These are phyloP conservation scores for Macrolepiota albuminosa DNA, from an alignment of 768 basidiomycete species.

Conservation along the genomic window DNA sequence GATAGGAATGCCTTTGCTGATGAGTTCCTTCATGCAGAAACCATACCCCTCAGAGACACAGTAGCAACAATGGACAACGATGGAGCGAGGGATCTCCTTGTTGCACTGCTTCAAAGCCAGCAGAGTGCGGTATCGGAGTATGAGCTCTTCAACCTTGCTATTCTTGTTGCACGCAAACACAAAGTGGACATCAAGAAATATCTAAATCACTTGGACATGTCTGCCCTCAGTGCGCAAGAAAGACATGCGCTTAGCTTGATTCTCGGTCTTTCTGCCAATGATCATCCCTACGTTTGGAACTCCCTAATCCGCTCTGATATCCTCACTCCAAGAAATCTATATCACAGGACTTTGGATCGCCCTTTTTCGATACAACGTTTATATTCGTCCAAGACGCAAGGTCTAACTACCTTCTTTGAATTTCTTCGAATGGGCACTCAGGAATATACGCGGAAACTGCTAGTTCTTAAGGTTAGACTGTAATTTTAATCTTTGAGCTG, in stretches of 20 bases:
- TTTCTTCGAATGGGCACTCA: constrained; percentile 52
- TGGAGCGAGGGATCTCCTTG: constrained; percentile 38
- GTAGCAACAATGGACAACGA: constrained; percentile 23
- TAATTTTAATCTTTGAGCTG: neutral
- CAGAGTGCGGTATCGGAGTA: constrained; percentile 58
- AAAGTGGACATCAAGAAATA: constrained; percentile 40
- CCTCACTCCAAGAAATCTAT: constrained; percentile 44
- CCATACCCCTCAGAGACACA: constrained; percentile 18
- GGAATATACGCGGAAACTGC: constrained; percentile 53
- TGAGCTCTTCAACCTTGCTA: constrained; percentile 50
- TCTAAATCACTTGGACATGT: constrained; percentile 49
- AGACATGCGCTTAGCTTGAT: constrained; percentile 47
- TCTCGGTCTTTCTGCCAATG: constrained; percentile 32
- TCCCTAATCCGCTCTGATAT: constrained; percentile 60
- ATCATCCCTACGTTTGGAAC: constrained; percentile 56
- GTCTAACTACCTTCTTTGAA: constrained; percentile 55
- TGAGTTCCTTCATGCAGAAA: constrained; percentile 28
- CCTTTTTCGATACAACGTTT: constrained; percentile 56
- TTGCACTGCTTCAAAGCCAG: constrained; percentile 42
- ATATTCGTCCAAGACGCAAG: constrained; percentile 51
- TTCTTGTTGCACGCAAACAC: constrained; percentile 39
- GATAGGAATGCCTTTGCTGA: constrained; percentile 42
- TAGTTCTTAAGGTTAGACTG: constrained; percentile 49
- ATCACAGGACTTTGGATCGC: constrained; percentile 42
- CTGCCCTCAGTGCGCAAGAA: constrained; percentile 47